A percentile compares a stretch with the other conserved stretches of the same genome.
phyloP scores from a whole-genome alignment of 805 yeast genomes.

The Yamadazyma insecticola region DNA sequence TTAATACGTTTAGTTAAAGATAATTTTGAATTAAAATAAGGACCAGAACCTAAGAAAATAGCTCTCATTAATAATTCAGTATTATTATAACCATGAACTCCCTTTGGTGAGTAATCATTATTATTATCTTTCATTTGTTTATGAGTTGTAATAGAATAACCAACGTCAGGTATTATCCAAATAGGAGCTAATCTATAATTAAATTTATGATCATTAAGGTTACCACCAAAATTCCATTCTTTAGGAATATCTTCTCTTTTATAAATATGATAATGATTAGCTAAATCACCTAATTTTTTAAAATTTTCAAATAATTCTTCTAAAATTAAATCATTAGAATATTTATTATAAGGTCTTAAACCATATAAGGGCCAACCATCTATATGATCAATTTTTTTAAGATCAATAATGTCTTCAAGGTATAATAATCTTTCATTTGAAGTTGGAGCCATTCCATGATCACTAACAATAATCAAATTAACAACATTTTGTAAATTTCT shows the following conservation, averaged over 20 bases:
- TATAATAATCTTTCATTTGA: constrained; percentile 62
- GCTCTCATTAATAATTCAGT: constrained; percentile 80
- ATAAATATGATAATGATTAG: constrained; percentile 42
- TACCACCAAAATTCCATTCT: constrained; percentile 54
- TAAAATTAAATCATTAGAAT: constrained; percentile 41
- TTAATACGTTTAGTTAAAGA: constrained; percentile 26
- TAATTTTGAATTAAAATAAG: constrained; percentile 51
- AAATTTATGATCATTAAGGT: constrained; percentile 29
- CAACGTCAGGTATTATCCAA: constrained; percentile 81
- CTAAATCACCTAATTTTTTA: constrained; percentile 12
- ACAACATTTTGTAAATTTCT: constrained; percentile 63
- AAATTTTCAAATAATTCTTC: constrained; percentile 29
- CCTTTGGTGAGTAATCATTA: constrained; percentile 55
- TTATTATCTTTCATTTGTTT: constrained; percentile 47
- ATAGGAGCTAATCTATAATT: constrained; percentile 73
- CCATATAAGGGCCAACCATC: constrained; percentile 91
- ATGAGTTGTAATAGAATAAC: constrained; percentile 68
- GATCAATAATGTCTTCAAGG: constrained; percentile 66
- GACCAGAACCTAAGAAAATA: constrained; percentile 75
- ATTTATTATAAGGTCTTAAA: constrained; percentile 49
- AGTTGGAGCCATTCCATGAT: constrained; percentile 93
- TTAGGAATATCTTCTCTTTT: constrained; percentile 49
- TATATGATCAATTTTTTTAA: constrained; percentile 49
- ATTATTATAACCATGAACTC: constrained; percentile 84
- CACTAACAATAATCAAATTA: constrained; percentile 76